Evolutionary conservation across 441 rosid genomes (phyloP).

Genomic region (Croton laevigatus): DNA sequence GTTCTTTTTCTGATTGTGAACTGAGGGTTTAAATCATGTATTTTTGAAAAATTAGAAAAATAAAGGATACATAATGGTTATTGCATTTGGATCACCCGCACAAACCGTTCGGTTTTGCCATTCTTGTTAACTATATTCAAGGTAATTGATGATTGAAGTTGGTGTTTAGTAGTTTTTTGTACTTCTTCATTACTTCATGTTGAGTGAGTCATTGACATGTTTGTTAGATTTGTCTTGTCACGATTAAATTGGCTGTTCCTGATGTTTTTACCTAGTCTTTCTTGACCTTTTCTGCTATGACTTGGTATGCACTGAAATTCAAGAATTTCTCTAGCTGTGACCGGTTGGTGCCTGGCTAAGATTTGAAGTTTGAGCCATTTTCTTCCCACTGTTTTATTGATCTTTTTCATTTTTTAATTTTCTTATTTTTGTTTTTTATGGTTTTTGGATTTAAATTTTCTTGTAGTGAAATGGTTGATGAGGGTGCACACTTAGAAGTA

Average conservation of each 20-base stretch:
- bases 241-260: not conserved
- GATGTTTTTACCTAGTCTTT: not conserved
- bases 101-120: slow-evolving; percentile 3
- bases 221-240: not conserved
- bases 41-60: not conserved
- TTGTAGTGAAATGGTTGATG: not conserved
- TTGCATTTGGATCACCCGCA: slow-evolving; percentile 5
- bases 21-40: not conserved
- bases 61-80: not conserved
- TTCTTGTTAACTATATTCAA: not conserved
- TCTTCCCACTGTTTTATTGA: not conserved
- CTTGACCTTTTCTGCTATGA: not conserved
- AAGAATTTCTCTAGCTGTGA: not conserved
- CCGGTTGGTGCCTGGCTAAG: not conserved
- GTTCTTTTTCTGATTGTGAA: not conserved
- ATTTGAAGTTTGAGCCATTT: slow-evolving; percentile 10
- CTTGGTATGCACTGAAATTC: not conserved
- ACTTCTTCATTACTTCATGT: not conserved
- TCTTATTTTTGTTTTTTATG: not conserved
- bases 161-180: not conserved
- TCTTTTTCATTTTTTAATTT: no score
- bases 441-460: not conserved
- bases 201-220: not conserved
- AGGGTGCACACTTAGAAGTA: not conserved
- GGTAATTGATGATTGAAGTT: not conserved